These are phyloP conservation scores for Diutina pseudorugosa DNA, from an alignment of 1,139 yeast genomes.

Conservation along the genomic window DNA sequence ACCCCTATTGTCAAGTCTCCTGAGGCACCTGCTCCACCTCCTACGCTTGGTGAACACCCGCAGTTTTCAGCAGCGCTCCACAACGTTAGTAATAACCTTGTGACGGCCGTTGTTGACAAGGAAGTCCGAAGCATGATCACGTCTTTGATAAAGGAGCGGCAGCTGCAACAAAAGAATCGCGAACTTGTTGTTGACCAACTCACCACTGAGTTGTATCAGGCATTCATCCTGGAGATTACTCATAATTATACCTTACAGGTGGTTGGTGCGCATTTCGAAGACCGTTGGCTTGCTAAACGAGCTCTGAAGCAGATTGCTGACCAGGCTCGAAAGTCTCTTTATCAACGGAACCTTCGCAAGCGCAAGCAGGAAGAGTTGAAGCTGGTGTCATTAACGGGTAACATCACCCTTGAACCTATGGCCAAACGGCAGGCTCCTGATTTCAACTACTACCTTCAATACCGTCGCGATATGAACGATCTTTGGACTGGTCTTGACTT, in stretches of 20 bases:
- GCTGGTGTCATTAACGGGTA: conserved; percentile 16
- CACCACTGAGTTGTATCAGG: conserved; percentile 33
- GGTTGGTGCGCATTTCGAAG: conserved; percentile 24
- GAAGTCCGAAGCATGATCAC: conserved; percentile 22
- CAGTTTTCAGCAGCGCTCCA: conserved; percentile 13
- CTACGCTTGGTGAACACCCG: conserved; percentile 11
- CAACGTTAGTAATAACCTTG: conserved; percentile 16
- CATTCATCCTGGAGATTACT: conserved; percentile 47
- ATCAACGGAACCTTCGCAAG: conserved; percentile 14
- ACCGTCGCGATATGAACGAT: conserved; percentile 21
- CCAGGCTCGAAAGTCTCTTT: conserved; percentile 15
- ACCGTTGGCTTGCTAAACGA: conserved; percentile 13
- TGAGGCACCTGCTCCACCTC: conserved; percentile 1
- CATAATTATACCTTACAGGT: conserved; percentile 29
- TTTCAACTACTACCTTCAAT: conserved; percentile 5
- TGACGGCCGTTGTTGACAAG: conserved; percentile 18
- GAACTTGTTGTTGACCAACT: neutral
- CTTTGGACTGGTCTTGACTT: conserved; percentile 32
- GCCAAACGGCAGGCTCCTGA: conserved; percentile 8
- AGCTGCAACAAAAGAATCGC: neutral
- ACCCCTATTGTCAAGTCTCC: neutral
- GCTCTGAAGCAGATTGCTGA: conserved; percentile 14
- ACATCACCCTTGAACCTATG: conserved; percentile 8
- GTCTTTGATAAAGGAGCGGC: conserved; percentile 17
- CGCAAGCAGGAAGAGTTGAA: conserved; percentile 34